These are phyloP conservation scores for Cyberlindnera petersonii DNA, from an alignment of 805 yeast genomes.

Conservation along the genomic window DNA sequence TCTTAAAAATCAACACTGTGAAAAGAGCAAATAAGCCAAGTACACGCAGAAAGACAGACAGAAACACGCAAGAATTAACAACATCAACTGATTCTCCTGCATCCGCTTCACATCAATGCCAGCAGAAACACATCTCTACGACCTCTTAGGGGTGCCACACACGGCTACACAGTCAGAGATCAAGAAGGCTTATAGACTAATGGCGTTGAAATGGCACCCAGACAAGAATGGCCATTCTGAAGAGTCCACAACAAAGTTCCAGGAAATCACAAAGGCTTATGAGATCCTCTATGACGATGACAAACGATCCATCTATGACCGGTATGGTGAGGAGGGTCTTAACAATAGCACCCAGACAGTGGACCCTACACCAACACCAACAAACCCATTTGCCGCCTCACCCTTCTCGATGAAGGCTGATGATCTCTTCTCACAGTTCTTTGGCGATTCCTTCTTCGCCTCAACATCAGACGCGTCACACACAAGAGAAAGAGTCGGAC, in stretches of 20 bases:
- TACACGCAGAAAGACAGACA: too few relatives aligned
- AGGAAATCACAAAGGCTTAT: slow-evolving; percentile 81
- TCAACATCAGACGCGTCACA: slow-evolving; percentile 7
- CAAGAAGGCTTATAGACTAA: slow-evolving; percentile 50
- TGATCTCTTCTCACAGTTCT: slow-evolving; percentile 30
- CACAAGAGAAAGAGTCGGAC: slow-evolving; percentile 36
- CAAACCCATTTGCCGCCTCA: slow-evolving; percentile 11
- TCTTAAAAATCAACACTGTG: too few relatives aligned
- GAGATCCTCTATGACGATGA: slow-evolving; percentile 78
- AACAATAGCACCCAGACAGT: slow-evolving; percentile 50
- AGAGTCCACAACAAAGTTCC: slow-evolving; percentile 92
- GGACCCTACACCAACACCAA: neutral
- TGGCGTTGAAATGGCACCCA: slow-evolving; percentile 76
- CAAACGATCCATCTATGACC: slow-evolving; percentile 83
- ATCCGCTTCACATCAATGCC: too few relatives aligned
- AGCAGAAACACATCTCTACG: too few relatives aligned
- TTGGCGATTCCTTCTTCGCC: slow-evolving; percentile 27
- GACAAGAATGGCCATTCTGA: slow-evolving; percentile 70
- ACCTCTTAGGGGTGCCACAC: slow-evolving; percentile 49
- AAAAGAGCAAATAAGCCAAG: too few relatives aligned
- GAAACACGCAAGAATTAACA: too few relatives aligned
- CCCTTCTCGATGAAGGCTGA: slow-evolving; percentile 23
- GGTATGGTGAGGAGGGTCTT: slow-evolving; percentile 87
- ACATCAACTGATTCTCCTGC: too few relatives aligned
- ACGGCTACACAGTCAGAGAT: slow-evolving; percentile 45